A percentile compares a stretch with the other conserved stretches of the same genome.
phyloP scores from a whole-genome alignment of 2,329 filamentous ascomycete species.

The Microthyrium microscopicum region DNA sequence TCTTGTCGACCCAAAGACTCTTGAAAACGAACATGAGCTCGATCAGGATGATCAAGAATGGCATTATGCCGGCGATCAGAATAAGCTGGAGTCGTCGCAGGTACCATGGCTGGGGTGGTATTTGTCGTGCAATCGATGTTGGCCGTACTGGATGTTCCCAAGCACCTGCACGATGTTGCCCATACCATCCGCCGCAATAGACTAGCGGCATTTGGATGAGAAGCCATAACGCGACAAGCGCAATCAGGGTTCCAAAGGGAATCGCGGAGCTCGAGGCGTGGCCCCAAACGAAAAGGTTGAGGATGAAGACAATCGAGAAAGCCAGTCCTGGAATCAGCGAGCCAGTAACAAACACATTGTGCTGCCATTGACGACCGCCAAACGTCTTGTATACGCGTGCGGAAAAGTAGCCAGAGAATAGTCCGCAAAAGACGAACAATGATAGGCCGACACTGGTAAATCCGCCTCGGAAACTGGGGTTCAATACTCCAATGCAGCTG shows the following conservation, averaged over 20 bases:
- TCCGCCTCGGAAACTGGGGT: slow-evolving; percentile 77
- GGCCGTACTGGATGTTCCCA: slow-evolving; percentile 79
- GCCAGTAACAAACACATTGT: slow-evolving; percentile 59
- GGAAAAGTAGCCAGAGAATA: slow-evolving; percentile 80
- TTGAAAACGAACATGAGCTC: slow-evolving; percentile 78
- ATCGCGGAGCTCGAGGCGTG: slow-evolving; percentile 79
- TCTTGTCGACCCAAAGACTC: slow-evolving; percentile 80
- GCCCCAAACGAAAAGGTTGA: slow-evolving; percentile 82
- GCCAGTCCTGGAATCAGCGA: slow-evolving; percentile 63
- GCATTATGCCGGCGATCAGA: slow-evolving; percentile 59
- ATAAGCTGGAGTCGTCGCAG: slow-evolving; percentile 45
- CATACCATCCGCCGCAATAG: slow-evolving; percentile 63
- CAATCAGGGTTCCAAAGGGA: slow-evolving; percentile 63
- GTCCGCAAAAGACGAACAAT: slow-evolving; percentile 65
- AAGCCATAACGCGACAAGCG: slow-evolving; percentile 61
- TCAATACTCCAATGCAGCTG: slow-evolving; percentile 61
- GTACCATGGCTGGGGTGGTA: slow-evolving; percentile 65
- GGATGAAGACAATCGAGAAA: slow-evolving; percentile 57
- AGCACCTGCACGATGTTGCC: slow-evolving; percentile 46
- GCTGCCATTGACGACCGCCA: slow-evolving; percentile 55
- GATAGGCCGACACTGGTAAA: slow-evolving; percentile 74
- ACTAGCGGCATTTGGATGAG: slow-evolving; percentile 75
- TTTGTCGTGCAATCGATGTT: slow-evolving; percentile 50
- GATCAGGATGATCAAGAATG: slow-evolving; percentile 78
- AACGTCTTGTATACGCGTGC: slow-evolving; percentile 71